phyloP scores from a whole-genome alignment of 768 basidiomycete species.

The Tulasnella sp. region DNA sequence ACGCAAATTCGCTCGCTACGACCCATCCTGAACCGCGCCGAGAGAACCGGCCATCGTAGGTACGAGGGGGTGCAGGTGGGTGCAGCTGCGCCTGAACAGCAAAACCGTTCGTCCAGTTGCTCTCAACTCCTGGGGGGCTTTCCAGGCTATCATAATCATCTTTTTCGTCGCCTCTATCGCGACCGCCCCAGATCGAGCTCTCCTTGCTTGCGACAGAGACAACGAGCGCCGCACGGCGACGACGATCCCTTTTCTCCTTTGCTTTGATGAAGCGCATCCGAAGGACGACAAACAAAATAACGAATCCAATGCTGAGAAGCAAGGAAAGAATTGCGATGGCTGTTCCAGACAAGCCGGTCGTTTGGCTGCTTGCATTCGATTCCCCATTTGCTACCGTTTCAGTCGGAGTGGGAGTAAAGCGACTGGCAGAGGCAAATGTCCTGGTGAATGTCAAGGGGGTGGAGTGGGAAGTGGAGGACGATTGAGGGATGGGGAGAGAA shows the following conservation, averaged over 20 bases:
- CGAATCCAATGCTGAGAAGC: not conserved
- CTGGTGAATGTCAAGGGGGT: not conserved
- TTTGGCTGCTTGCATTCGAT: no score
- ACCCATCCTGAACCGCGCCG: not conserved
- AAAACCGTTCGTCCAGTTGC: not conserved
- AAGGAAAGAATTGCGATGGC: not conserved
- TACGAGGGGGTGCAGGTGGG: not conserved
- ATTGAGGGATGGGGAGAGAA: not conserved
- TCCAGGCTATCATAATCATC: not conserved
- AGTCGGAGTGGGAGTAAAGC: not conserved
- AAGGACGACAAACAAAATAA: not conserved
- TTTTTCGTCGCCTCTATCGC: not conserved
- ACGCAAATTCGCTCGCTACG: not conserved
- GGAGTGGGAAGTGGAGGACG: not conserved
- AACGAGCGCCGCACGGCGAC: not conserved
- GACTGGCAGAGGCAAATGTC: not conserved
- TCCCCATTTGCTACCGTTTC: no score
- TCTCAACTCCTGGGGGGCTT: not conserved
- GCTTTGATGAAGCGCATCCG: not conserved
- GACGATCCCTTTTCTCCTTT: not conserved
- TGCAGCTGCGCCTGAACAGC: not conserved
- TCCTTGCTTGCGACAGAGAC: constrained; percentile 5
- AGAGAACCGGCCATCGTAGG: not conserved
- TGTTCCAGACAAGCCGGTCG: not conserved
- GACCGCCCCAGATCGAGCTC: constrained; percentile 2